A percentile compares a stretch with the other conserved stretches of the same genome.
Evolutionary conservation across 768 basidiomycete species (phyloP).

Genomic region (Termitomyces sp.): DNA sequence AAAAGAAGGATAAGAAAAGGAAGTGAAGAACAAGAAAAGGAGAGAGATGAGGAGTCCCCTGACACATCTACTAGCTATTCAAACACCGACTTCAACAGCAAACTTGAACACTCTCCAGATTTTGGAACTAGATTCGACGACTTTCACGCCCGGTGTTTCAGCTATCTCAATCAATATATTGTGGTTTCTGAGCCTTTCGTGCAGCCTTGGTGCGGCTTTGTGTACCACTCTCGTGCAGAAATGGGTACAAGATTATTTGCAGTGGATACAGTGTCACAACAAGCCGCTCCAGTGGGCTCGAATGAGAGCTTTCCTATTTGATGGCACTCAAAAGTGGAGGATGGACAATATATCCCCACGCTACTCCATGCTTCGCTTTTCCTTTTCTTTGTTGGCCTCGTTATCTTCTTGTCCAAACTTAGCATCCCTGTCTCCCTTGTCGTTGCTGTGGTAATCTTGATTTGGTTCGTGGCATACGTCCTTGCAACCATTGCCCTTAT

Average conservation of each 20-base stretch:
- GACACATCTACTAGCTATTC: slow-evolving; percentile 10
- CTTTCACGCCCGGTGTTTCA: slow-evolving; percentile 10
- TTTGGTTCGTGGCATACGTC: not conserved
- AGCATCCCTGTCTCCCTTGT: not conserved
- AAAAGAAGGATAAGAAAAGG: too few relatives aligned
- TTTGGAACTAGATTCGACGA: not conserved
- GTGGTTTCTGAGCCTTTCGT: slow-evolving; percentile 24
- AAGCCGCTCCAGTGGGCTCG: not conserved
- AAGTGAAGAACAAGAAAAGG: too few relatives aligned
- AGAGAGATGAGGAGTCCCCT: too few relatives aligned
- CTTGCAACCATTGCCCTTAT: not conserved
- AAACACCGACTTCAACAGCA: not conserved
- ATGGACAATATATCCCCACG: slow-evolving; percentile 3
- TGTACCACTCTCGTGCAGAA: slow-evolving; percentile 18
- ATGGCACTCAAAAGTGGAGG: not conserved
- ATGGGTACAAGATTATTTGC: slow-evolving; percentile 1
- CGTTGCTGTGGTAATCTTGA: not conserved
- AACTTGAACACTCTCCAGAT: not conserved
- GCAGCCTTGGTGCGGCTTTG: slow-evolving; percentile 20
- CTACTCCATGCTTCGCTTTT: slow-evolving; percentile 5
- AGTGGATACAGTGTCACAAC: not conserved
- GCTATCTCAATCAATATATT: slow-evolving; percentile 21
- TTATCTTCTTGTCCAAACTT: not conserved
- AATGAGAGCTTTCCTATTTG: not conserved
- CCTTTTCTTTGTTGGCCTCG: slow-evolving; percentile 6